These are phyloP conservation scores for Tylopilus plumbeoviolaceoides DNA, from an alignment of 768 basidiomycete genomes.

Conservation along the genomic window DNA sequence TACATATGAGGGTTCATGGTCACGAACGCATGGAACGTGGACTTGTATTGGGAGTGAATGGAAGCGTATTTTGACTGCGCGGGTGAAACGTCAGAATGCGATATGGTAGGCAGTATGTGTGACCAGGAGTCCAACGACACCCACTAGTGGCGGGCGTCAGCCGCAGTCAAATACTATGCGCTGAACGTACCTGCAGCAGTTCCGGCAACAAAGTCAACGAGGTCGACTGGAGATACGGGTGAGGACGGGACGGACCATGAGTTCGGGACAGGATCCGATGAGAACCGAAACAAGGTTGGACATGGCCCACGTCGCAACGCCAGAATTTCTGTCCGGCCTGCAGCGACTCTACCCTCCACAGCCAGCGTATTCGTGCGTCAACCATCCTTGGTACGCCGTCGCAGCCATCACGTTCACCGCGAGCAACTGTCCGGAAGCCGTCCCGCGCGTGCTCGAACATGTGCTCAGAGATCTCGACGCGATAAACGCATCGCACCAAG, in stretches of 20 bases:
- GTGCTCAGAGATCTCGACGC: constrained; percentile 43
- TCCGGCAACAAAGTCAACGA: too few species aligned
- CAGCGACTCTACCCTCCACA: constrained; percentile 43
- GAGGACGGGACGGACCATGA: constrained; percentile 11
- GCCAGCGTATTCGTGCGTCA: constrained; percentile 12
- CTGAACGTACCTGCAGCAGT: too few species aligned
- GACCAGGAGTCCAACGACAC: too few species aligned
- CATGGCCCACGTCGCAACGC: constrained; percentile 33
- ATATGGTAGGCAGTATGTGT: too few species aligned
- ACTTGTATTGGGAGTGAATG: constrained; percentile 20
- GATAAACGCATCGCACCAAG: constrained; percentile 26
- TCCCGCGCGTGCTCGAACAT: constrained; percentile 51
- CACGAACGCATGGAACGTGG: background rate
- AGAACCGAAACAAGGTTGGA: background rate
- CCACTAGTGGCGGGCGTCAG: too few species aligned
- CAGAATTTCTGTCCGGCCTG: constrained; percentile 40
- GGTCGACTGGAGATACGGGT: too few species aligned
- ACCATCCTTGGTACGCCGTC: constrained; percentile 58
- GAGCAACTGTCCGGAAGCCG: constrained; percentile 55
- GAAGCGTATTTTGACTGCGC: constrained; percentile 38
- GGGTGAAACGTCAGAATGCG: background rate
- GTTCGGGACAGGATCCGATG: background rate
- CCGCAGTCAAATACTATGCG: too few species aligned
- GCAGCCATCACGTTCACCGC: constrained; percentile 55
- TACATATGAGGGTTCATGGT: constrained; percentile 56